Evolutionary conservation across 148 eudicot species (phyloP), one percentile per base, ranked within the genome.

Genomic region (Chenopodium quinoa): DNA sequence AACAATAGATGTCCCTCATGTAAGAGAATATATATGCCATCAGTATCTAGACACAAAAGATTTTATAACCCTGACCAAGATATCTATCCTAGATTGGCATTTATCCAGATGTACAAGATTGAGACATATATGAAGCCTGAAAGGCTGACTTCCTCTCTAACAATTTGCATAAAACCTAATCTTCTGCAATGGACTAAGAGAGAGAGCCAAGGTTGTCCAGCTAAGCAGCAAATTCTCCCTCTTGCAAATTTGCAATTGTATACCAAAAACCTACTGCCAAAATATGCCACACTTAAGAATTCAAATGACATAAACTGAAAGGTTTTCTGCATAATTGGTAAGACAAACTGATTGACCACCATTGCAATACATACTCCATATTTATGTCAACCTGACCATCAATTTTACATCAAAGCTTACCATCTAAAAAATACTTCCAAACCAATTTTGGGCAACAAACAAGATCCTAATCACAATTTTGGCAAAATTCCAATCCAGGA

Each of bases 91-190:
- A 74, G 7, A 74, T 2, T 13, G 54, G 52, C 54, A 31, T 20
- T 44, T 40, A 71, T 20, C 27, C 75, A 17, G 46, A 44, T 4
- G 5, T 69, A 48, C 9, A 13, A 46, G 27, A 22, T 71, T 44
- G 50, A 50, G 62, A 25, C 10, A 47, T 23, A 50, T 69, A 34
- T 16, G 37, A 23, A 12, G 76, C 69, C 69, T 34, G 69, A 50
- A 71, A 79, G 37, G 58, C n/a, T 37, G n/a, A 31, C 34, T 19
- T 79, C 50, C 62, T 22, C 58, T 71, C 74, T 60, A 63, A 56
- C 78, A 82, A 50, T 66, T 82, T 32, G 77, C 82, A 34, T 73
- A 66, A 64, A 37, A 17, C 73, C 85, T 79, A 78, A 19, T 54
- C 62, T 78, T 65, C 78, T 23, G 67, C 74, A 66, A 37, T 71